Base-by-base conservation (phyloP, 2,329 filamentous ascomycete genomes). In the Fusarium humuli region DNA sequence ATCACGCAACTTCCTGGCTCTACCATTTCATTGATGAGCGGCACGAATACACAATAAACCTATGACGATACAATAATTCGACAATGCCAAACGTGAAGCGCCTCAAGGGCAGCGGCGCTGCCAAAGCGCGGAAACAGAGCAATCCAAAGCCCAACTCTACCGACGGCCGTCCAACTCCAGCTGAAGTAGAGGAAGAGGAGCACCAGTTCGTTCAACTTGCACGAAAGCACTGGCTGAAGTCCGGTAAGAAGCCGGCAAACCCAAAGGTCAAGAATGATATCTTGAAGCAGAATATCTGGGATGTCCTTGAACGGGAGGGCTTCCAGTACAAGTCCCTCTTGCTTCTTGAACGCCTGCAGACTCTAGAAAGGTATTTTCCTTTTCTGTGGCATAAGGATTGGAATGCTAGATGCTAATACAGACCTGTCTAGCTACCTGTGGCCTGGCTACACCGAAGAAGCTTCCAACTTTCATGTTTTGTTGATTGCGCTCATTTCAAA, bases 401-500 rank as follows among this genome's bases (percentile, higher is more conserved):
- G 23, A 12, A 22, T 81, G 7, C 14, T 7, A 18, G n/a, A 32
- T n/a, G 46, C 78, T 81, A 61, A 81, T 68, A 32, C 25, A 6
- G 4, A 22, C 41, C 29, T 16, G 11, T 34, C 11, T 54, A 93
- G 93, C 77, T 98, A 97, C 78, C 86, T 99, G 29, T 99, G 96
- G 96, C 96, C 96, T 47, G 93, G 92, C 54, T 99, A 97, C 79
- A 90, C 88, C 14, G 93, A 97, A 70, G 90, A 96, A 75, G 90
- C 94, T 6, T 97, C 95, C 32, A 97, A 99, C 79, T 91, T 94
- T 76, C 95, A 99, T 79, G 91, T 98, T 57, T 84, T 98, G 34
- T 85, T 99, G 67, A 90, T 98, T 76, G 92, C 92, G 18, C 81
- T 98, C 68, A 90, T 99, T 75, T 88, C 92, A 69, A 97, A 95